Conservation (phyloP, 139 green algal genomes). For the Eudorina sp. region DNA sequence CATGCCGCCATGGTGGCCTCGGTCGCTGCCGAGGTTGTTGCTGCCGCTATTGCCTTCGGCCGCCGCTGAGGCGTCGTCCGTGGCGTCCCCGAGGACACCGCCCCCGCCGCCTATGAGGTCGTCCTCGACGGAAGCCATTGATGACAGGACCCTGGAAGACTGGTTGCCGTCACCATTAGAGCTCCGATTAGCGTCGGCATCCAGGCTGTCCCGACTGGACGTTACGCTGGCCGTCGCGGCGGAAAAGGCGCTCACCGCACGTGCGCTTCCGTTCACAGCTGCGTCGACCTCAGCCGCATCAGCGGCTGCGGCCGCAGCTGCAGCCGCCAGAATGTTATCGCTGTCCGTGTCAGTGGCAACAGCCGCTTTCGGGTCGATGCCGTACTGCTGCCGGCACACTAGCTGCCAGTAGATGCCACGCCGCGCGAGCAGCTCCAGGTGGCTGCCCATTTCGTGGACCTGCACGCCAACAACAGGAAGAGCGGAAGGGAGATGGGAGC, state of each 20-base stretch:
- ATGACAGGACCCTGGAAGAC: not conserved
- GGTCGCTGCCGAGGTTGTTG: not conserved
- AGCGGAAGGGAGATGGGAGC: too few relatives aligned
- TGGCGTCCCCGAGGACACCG: not conserved
- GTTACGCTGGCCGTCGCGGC: not conserved
- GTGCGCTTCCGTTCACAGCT: too few relatives aligned
- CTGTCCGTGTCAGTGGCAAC: not conserved
- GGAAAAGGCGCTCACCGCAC: not conserved
- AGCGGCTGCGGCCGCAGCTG: not conserved
- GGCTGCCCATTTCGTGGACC: conserved; percentile 80
- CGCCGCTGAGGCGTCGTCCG: not conserved
- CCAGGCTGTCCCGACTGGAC: too few relatives aligned
- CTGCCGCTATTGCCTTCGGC: not conserved
- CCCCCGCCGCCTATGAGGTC: not conserved
- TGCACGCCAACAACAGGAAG: too few relatives aligned
- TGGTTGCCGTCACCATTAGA: not conserved
- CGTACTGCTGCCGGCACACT: conserved; percentile 74
- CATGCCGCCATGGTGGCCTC: not conserved
- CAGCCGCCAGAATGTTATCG: not conserved
- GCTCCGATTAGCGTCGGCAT: not conserved
- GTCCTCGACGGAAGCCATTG: conserved; percentile 2
- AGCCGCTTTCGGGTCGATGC: conserved; percentile 26
- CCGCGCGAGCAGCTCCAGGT: conserved; percentile 68
- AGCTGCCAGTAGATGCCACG: conserved; percentile 78
- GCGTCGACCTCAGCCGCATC: not conserved